Conservation (phyloP, 805 yeast genomes). For the Saccharomycopsis babjevae region DNA sequence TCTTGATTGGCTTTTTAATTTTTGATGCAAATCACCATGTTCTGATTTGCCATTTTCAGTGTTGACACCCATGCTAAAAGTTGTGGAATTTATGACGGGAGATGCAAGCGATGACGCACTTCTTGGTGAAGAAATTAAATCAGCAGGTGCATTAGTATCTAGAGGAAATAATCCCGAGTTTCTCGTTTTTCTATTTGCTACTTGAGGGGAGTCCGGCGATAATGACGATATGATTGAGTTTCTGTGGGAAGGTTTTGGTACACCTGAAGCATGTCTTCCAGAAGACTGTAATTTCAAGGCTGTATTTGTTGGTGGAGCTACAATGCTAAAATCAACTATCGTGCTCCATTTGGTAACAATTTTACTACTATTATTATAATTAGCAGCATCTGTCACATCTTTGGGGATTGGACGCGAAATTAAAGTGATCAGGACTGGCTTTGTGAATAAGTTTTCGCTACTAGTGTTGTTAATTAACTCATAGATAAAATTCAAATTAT, state of each 20-base stretch:
- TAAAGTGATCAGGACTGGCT: constrained; percentile 25
- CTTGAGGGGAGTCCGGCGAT: constrained; percentile 1
- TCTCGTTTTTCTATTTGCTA: not conserved
- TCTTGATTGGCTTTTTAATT: constrained; percentile 13
- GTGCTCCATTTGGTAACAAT: constrained; percentile 34
- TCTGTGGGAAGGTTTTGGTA: not conserved
- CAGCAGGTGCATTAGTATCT: not conserved
- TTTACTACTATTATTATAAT: constrained; percentile 5
- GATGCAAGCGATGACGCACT: constrained; percentile 5
- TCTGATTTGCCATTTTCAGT: constrained; percentile 1
- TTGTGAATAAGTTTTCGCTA: constrained; percentile 19
- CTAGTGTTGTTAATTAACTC: constrained; percentile 27
- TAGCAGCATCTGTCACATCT: constrained; percentile 1
- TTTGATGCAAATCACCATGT: constrained; percentile 9
- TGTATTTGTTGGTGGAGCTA: constrained; percentile 34
- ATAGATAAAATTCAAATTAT: constrained; percentile 29
- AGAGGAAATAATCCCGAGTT: not conserved
- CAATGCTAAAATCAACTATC: constrained; percentile 30
- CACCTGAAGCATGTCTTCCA: not conserved
- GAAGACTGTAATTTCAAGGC: constrained; percentile 25
- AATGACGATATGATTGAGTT: not conserved
- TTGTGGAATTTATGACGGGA: constrained; percentile 9
- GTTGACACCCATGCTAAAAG: constrained; percentile 14
- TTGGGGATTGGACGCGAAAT: constrained; percentile 20
- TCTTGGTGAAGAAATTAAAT: not conserved